Percentiles rank a stretch among this genome's conserved stretches.
phyloP scores from a whole-genome alignment of 2,329 filamentous ascomycete species.

The Ceratocystiopsis brevicomis region DNA sequence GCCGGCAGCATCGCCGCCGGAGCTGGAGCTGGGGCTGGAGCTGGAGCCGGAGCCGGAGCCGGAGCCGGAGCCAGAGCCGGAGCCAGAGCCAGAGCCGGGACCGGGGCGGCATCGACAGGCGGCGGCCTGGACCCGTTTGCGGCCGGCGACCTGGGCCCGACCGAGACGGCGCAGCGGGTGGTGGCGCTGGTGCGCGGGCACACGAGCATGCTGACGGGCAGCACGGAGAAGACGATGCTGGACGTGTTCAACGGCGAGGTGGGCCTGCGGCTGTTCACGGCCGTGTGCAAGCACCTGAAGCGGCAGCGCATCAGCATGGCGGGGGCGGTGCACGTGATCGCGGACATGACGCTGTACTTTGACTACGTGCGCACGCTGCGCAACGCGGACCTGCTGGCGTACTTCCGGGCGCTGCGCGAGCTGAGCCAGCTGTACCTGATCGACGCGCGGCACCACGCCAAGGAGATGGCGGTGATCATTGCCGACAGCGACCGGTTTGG shows the following conservation, averaged over 20 bases:
- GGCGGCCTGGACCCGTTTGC: conserved; percentile 1
- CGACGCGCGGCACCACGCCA: conserved; percentile 68
- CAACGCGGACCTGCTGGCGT: conserved; percentile 69
- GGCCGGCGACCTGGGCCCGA: conserved; percentile 38
- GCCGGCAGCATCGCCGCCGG: not conserved
- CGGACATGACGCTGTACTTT: conserved; percentile 90
- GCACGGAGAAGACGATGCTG: conserved; percentile 92
- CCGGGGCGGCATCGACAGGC: conserved; percentile 18
- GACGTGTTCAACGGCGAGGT: conserved; percentile 99
- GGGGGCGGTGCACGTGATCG: conserved; percentile 81
- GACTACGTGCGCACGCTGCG: conserved; percentile 63
- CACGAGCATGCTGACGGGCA: conserved; percentile 81
- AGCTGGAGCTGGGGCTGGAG: not conserved
- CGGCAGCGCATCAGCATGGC: conserved; percentile 80
- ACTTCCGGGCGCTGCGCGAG: conserved; percentile 82
- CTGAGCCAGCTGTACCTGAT: conserved; percentile 92
- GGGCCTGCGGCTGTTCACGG: conserved; percentile 74
- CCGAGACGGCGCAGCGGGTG: conserved; percentile 57
- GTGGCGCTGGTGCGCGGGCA: conserved; percentile 75
- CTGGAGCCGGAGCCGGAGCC: no score
- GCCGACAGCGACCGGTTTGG: conserved; percentile 79
- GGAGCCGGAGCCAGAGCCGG: not conserved
- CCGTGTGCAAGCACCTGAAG: conserved; percentile 93
- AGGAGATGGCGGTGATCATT: conserved; percentile 89
- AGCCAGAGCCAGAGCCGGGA: not conserved